phyloP scores from a whole-genome alignment of 352 stramenopile species.

The Phytophthora meadii region DNA sequence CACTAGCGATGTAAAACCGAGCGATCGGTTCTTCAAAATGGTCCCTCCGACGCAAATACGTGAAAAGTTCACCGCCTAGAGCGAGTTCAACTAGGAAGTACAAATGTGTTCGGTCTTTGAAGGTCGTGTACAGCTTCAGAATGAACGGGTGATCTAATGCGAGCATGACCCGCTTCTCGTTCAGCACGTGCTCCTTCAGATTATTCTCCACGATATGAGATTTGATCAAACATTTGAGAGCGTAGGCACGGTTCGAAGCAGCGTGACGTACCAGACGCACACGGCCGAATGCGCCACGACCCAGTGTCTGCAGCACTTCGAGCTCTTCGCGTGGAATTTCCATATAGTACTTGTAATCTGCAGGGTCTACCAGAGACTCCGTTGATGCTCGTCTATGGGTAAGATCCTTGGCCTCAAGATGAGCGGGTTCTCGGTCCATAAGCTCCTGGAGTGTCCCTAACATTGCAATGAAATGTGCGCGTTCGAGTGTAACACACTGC shows the following conservation, averaged over 20 bases:
- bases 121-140: constrained; percentile 88
- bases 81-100: constrained; percentile 94
- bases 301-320: constrained; percentile 78
- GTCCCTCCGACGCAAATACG: constrained; percentile 80
- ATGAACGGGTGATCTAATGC: constrained; percentile 92
- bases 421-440: constrained; percentile 69
- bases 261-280: constrained; percentile 89
- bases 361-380: constrained; percentile 43
- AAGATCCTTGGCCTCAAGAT: constrained; percentile 17
- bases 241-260: constrained; percentile 74
- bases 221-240: constrained; percentile 94
- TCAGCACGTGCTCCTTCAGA: constrained; percentile 92
- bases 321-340: constrained; percentile 74
- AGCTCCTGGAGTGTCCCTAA: constrained; percentile 79
- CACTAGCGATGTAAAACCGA: constrained; percentile 90
- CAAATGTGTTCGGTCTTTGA: constrained; percentile 91
- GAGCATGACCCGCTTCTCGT: constrained; percentile 91
- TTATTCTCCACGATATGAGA: constrained; percentile 92
- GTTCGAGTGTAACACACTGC: constrained; percentile 68
- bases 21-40: constrained; percentile 79
- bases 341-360: constrained; percentile 82
- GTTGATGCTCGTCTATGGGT: constrained; percentile 40
- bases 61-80: constrained; percentile 93
- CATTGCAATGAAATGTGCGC: constrained; percentile 84
- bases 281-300: constrained; percentile 88